phyloP scores from a whole-genome alignment of 257 asterid species.

The Striga asiatica region DNA sequence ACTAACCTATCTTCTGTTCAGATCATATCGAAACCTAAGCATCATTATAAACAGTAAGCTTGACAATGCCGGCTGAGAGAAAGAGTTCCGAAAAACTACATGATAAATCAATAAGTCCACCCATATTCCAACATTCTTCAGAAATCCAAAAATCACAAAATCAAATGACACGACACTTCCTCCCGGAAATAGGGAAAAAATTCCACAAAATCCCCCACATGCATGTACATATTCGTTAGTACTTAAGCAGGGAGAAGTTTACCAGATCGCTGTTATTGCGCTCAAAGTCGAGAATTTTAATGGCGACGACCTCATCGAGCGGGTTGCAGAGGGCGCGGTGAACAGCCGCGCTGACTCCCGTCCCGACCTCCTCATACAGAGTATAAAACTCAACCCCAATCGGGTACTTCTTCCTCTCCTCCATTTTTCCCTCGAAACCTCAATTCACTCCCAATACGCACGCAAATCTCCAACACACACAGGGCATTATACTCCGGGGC shows the following conservation, averaged over 20 bases:
- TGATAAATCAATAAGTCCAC: no score
- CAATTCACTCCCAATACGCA: not conserved
- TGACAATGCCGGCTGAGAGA: no score
- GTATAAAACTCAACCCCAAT: slow-evolving; percentile 78
- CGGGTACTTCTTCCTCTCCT: slow-evolving; percentile 82
- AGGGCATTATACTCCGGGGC: not conserved
- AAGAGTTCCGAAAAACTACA: no score
- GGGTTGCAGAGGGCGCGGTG: slow-evolving; percentile 71
- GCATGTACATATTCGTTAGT: not conserved
- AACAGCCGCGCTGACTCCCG: slow-evolving; percentile 89
- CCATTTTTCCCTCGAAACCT: slow-evolving; percentile 23
- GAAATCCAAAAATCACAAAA: no score
- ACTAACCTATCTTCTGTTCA: no score
- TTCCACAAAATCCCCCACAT: no score
- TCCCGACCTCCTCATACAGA: slow-evolving; percentile 76
- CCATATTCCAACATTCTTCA: no score
- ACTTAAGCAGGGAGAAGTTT: slow-evolving; percentile 10
- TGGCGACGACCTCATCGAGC: slow-evolving; percentile 64
- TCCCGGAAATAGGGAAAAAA: no score
- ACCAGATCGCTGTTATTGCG: slow-evolving; percentile 88
- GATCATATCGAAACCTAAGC: no score
- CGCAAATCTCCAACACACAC: not conserved
- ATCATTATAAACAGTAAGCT: no score
- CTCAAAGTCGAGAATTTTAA: slow-evolving; percentile 89
- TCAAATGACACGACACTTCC: no score